Evolutionary conservation across 2,329 filamentous ascomycete species (phyloP).

Genomic region (Setomelanomma holmii): DNA sequence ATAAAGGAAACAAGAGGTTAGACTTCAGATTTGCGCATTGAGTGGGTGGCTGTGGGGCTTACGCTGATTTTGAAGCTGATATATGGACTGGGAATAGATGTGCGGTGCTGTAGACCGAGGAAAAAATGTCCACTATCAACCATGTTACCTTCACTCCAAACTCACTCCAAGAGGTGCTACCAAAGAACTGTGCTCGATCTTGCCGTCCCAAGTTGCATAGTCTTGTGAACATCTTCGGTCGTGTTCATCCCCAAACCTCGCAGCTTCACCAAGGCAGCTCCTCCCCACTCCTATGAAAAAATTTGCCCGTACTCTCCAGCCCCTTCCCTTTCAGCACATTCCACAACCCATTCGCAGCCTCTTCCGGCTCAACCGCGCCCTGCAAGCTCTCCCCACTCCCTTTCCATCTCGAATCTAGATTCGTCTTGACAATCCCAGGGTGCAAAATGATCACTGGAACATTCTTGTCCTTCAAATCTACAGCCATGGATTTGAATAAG

Average conservation of each 20-base stretch:
- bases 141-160: too few species aligned
- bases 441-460: slow-evolving; percentile 54
- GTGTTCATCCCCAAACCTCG: too few species aligned
- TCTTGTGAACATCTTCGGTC: too few species aligned
- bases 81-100: not conserved
- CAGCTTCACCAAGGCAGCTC: slow-evolving; percentile 54
- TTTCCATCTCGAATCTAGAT: slow-evolving; percentile 29
- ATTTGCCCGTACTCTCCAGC: slow-evolving; percentile 52
- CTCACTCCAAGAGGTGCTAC: too few species aligned
- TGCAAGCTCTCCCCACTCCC: slow-evolving; percentile 25
- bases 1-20: slow-evolving; percentile 47
- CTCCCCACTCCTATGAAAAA: slow-evolving; percentile 54
- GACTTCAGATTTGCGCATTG: slow-evolving; percentile 45
- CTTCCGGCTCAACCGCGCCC: slow-evolving; percentile 54
- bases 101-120: too few species aligned
- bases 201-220: too few species aligned
- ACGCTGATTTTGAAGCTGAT: not conserved
- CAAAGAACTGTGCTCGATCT: too few species aligned
- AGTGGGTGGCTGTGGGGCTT: not conserved
- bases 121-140: too few species aligned
- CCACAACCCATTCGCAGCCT: slow-evolving; percentile 56
- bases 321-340: slow-evolving; percentile 49
- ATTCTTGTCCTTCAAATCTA: slow-evolving; percentile 51
- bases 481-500: slow-evolving; percentile 53
- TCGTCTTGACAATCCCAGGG: slow-evolving; percentile 53